Conservation (phyloP, 169 alveolate genomes). For the Toxoplasma gondii region DNA sequence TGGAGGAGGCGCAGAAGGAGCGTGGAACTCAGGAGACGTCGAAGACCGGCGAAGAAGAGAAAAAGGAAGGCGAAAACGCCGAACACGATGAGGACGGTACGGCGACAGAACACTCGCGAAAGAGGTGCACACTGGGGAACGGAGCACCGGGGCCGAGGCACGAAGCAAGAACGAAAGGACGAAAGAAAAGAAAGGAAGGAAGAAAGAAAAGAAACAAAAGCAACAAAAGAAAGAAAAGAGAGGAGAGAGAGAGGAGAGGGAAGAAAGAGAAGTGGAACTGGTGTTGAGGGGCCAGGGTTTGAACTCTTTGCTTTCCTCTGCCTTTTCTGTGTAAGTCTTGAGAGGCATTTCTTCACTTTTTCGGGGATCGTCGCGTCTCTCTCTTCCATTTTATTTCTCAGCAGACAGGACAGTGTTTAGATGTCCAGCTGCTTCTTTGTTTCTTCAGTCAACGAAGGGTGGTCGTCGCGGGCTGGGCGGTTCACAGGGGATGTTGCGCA, state of each 20-base stretch:
- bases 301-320: no score
- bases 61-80: slow-evolving; percentile 33
- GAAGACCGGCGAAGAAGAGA: not conserved
- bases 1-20: not conserved
- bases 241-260: not conserved
- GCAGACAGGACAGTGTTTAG: no score
- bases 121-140: no score
- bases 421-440: not conserved
- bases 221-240: not conserved
- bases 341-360: no score
- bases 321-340: no score
- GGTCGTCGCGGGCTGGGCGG: no score
- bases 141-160: not conserved
- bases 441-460: no score
- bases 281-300: not conserved
- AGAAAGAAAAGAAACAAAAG: not conserved
- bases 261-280: not conserved
- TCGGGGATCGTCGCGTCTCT: no score
- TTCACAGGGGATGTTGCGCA: no score
- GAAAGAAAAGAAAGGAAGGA: not conserved
- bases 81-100: not conserved
- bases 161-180: not conserved
- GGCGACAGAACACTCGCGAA: no score
- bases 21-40: not conserved
- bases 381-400: no score